Evolutionary conservation across 768 basidiomycete species (phyloP), one percentile per base, ranked within the genome.

Genomic region (Trametes cubensis): DNA sequence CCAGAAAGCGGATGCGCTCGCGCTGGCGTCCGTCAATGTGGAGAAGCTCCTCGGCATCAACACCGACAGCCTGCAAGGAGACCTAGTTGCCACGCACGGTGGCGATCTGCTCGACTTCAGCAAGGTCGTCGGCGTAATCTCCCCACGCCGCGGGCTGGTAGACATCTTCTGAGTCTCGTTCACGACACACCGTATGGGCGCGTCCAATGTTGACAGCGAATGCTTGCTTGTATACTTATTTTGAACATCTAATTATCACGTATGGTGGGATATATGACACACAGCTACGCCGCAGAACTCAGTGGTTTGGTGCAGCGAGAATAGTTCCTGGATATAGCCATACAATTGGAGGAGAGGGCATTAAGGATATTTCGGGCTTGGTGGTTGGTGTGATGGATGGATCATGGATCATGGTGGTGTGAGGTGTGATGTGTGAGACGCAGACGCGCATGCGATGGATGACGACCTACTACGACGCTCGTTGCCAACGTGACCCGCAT

Each of bases 11-110:
- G 65, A 75, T 14, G 80, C 81, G 0, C 58, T 81, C n/a, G 77
- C 72, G 8, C 67, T 80, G 41, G 78, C 78, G 13, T 74, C 75
- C 38, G 68, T 71, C 23, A 80, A 80, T 65, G 66, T 82, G 10
- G 80, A 80, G 57, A 71, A 72, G 60, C 65, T 81, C 23, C 71
- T 83, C 4, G 71, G 70, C 20, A 57, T 71, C 25, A 30, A 64
- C 20, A 41, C 45, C 13, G 63, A 61, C 6, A 34, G 57, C 17
- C 20, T 58, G 26, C 57, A 64, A n/a, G 61, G 62, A 4, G 70
- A 71, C 21, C 64, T 69, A 18, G 70, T 73, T 50, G 65, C 67
- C 0, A 77, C 74, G 23, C 67, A 55, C 39, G 74, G 76, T 0
- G 75, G 76, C 15, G 72, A 74, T 15, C 57, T 70, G n/a, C 72